Conservation (phyloP, 2,329 filamentous ascomycete species). For the Emergomyces orientalis region DNA sequence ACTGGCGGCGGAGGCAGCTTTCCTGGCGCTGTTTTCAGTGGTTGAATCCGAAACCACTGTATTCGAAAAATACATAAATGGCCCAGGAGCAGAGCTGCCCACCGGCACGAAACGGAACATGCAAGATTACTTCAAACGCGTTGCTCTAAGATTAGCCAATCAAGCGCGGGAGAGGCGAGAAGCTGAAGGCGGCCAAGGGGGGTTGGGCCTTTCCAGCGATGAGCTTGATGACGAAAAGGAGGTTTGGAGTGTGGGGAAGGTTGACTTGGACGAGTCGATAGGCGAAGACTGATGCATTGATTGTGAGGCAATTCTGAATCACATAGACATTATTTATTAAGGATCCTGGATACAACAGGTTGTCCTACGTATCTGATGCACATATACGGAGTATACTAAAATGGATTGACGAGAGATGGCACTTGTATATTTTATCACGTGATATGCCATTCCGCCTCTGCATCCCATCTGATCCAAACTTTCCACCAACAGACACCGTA, state of each 20-base stretch:
- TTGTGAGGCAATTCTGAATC: background rate
- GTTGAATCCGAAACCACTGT: constrained; percentile 76
- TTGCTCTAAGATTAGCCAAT: constrained; percentile 71
- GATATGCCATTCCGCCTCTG: background rate
- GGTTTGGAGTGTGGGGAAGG: constrained; percentile 88
- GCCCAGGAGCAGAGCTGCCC: constrained; percentile 55
- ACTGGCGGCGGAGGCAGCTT: constrained; percentile 86
- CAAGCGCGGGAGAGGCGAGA: constrained; percentile 85
- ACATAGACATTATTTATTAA: background rate
- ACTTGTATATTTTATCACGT: too few species aligned
- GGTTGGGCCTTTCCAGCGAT: constrained; percentile 76
- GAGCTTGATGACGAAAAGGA: constrained; percentile 91
- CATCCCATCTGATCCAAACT: too few species aligned
- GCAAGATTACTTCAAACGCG: constrained; percentile 93
- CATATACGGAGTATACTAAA: background rate
- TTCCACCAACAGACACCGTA: too few species aligned
- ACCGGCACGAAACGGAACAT: constrained; percentile 76
- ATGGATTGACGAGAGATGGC: too few species aligned
- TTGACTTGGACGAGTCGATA: constrained; percentile 58
- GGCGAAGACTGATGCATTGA: constrained; percentile 21
- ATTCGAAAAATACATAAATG: constrained; percentile 82
- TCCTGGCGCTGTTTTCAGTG: constrained; percentile 81
- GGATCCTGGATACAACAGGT: background rate
- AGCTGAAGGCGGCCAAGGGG: constrained; percentile 81
- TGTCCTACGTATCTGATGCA: background rate